phyloP scores from a whole-genome alignment of 306 rosid species.

The Phaseolus lunatus region DNA sequence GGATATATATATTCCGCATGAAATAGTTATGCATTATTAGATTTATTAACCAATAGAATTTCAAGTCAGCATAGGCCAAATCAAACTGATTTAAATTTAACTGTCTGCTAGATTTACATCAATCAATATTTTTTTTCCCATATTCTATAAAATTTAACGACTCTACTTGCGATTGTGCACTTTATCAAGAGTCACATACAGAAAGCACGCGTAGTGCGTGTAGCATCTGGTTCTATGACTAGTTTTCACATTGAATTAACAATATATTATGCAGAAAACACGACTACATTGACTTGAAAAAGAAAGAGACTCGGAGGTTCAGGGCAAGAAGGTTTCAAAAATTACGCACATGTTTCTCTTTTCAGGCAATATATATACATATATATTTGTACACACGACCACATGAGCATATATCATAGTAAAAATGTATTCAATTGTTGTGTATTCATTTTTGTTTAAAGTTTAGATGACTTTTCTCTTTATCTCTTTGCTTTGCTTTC shows the following conservation, averaged over 20 bases:
- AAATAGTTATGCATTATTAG: constrained; percentile 4
- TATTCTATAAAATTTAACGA: constrained; percentile 4
- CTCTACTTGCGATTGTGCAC: not conserved
- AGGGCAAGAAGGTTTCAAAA: not conserved
- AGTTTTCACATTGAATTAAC: constrained; percentile 6
- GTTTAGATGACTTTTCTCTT: constrained; percentile 3
- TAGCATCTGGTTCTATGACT: constrained; percentile 37
- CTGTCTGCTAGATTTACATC: not conserved
- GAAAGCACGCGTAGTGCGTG: not conserved
- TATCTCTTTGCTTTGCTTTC: constrained; percentile 33
- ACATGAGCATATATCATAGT: not conserved
- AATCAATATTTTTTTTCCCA: not conserved
- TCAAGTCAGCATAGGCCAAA: not conserved
- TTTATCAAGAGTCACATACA: not conserved
- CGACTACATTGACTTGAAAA: not conserved
- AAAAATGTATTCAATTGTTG: constrained; percentile 21
- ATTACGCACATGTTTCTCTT: constrained; percentile 32
- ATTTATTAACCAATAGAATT: not conserved
- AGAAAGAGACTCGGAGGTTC: not conserved
- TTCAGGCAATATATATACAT: constrained; percentile 1
- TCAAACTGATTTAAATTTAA: constrained; percentile 7
- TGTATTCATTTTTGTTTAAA: constrained; percentile 10
- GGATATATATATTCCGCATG: not conserved
- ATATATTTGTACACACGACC: constrained; percentile 13
- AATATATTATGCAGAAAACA: constrained; percentile 13